Conservation (phyloP, 2,329 filamentous ascomycete species). For the Orbilia quercus region DNA sequence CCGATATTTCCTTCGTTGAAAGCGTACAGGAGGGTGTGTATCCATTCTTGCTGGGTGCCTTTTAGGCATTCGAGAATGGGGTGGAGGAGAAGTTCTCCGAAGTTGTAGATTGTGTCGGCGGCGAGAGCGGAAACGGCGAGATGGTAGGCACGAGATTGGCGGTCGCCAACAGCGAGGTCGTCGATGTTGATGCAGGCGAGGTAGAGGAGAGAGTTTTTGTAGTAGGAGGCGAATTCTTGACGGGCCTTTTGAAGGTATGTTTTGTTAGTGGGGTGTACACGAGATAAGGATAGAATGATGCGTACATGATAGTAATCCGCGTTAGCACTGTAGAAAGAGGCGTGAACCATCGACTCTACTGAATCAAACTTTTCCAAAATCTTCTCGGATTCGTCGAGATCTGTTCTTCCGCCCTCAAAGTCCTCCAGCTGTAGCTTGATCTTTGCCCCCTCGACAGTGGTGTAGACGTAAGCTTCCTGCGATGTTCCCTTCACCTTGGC, state of each 20-base stretch:
- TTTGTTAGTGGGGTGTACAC: conserved; percentile 31
- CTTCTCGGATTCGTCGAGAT: conserved; percentile 85
- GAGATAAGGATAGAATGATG: conserved; percentile 25
- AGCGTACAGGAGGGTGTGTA: conserved; percentile 93
- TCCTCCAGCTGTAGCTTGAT: conserved; percentile 85
- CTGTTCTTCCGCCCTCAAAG: conserved; percentile 82
- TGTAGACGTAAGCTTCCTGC: conserved; percentile 95
- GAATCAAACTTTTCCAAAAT: conserved; percentile 93
- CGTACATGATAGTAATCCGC: conserved; percentile 89
- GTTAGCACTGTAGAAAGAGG: conserved; percentile 94
- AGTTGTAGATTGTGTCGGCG: conserved; percentile 98
- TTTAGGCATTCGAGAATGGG: conserved; percentile 89
- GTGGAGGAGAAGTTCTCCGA: conserved; percentile 96
- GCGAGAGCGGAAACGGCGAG: conserved; percentile 91
- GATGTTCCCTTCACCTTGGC: conserved; percentile 90
- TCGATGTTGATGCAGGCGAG: conserved; percentile 92
- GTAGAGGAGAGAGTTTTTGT: conserved; percentile 96
- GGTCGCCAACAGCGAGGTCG: conserved; percentile 78
- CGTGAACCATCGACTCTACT: conserved; percentile 94
- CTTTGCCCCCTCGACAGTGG: conserved; percentile 86
- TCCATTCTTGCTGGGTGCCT: conserved; percentile 81
- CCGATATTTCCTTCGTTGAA: conserved; percentile 95
- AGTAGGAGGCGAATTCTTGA: conserved; percentile 94
- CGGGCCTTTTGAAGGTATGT: conserved; percentile 68
- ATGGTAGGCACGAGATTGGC: conserved; percentile 86